Evolutionary conservation across 2,329 filamentous ascomycete genomes (phyloP).

Genomic region (Fonsecaea multimorphosa): DNA sequence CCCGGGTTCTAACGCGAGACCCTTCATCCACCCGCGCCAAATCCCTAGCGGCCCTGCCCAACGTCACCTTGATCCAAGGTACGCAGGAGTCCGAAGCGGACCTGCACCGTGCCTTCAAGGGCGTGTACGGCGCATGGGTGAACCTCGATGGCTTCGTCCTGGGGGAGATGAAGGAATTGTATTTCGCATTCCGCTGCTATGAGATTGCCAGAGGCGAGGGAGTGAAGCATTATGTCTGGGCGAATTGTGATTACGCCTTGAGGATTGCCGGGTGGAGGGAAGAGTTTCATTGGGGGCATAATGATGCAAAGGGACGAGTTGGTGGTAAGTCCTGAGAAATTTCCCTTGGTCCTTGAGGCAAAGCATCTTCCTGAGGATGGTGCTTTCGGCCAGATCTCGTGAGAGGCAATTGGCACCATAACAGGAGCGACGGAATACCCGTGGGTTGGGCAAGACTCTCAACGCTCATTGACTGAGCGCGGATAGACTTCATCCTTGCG

Average conservation of each 20-base stretch:
- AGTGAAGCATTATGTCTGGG: constrained; percentile 53
- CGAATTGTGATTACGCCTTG: constrained; percentile 56
- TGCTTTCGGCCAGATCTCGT: neutral
- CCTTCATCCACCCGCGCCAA: constrained; percentile 50
- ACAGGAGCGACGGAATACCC: constrained; percentile 11
- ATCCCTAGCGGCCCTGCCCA: constrained; percentile 50
- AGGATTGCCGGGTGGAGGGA: constrained; percentile 56
- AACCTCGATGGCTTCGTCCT: constrained; percentile 61
- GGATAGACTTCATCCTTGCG: constrained; percentile 25
- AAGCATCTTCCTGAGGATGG: neutral
- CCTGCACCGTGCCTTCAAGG: constrained; percentile 53
- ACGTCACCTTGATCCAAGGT: constrained; percentile 56
- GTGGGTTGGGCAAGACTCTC: constrained; percentile 40
- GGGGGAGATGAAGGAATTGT: constrained; percentile 60
- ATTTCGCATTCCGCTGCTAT: constrained; percentile 48
- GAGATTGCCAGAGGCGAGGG: constrained; percentile 45
- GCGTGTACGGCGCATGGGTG: constrained; percentile 56
- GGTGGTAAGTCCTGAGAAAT: constrained; percentile 36
- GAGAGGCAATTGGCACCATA: neutral
- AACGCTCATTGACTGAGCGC: constrained; percentile 51
- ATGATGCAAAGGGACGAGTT: constrained; percentile 55
- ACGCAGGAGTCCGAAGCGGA: constrained; percentile 54
- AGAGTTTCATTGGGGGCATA: constrained; percentile 55
- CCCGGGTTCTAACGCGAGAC: constrained; percentile 58
- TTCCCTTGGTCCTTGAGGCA: neutral